Evolutionary conservation across 371 early-diverging fungal species (phyloP), one percentile per base, ranked within the genome.

Genomic region (Caulochytrium protostelioides): DNA sequence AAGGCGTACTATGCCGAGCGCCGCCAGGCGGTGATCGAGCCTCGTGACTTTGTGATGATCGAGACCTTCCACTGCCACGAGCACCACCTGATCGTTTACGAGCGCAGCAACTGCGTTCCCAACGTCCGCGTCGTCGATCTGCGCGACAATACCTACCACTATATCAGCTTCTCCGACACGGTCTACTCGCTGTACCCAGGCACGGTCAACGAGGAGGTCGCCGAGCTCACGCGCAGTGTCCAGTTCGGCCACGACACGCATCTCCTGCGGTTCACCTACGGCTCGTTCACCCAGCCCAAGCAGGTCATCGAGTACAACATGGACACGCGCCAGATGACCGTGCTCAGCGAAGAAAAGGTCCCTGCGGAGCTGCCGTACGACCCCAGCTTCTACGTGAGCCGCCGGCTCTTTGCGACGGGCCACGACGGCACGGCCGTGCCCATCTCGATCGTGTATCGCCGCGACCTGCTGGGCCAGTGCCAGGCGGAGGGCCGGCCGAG

Each of bases 61-160:
- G 65, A 70, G 38, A 57, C 52, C 27, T 56, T 59, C 32, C 59
- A 62, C 35, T 42, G 65, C 13, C 49, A 66, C 4, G 34, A 50
- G 25, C 32, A 60, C 31, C 62, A 66, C 32, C 41, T 72, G 28
- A 51, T 68, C 13, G 59, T 72, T 4, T 54, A 62, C 32, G 72
- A 72, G 39, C 54, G 72, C 1, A 61, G 59, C 35, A 69, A 68
- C 34, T 69, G 71, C 31, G 44, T 66, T 14, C 64, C 65, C 15
- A 68, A 70, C 30, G 53, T 70, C 0, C 65, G 72, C 4, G 57
- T 70, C 12, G 30, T 61, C 24, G 43, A 54, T 29, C 10, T 48
- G 28, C 0, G 39, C 33, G 42, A 35, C 0, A 33, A 49, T 16
- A 36, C 52, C 10, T 69, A 62, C 35, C 71, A 70, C 32, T 70